Conservation (phyloP, 106 monocot genomes). For the Acorus calamus region DNA sequence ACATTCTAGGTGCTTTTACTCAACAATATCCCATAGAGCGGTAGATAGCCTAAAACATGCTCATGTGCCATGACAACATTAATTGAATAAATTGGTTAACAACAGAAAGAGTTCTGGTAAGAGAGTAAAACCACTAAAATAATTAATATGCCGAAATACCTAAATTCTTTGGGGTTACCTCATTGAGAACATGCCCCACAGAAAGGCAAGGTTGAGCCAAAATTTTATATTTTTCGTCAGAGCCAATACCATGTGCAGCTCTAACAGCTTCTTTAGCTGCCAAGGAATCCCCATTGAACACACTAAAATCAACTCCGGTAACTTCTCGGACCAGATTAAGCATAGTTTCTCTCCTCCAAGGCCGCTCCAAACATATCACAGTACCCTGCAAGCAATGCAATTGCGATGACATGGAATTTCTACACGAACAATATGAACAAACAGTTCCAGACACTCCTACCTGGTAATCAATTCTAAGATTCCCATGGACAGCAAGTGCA, state of each 20-base stretch:
- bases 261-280: slow-evolving; percentile 61
- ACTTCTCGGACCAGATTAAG: slow-evolving; percentile 90
- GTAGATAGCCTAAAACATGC: too few species aligned
- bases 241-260: slow-evolving; percentile 19
- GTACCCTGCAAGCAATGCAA: slow-evolving; percentile 39
- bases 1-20: too few species aligned
- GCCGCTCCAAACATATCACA: slow-evolving; percentile 64
- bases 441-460: slow-evolving; percentile 12
- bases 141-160: too few species aligned
- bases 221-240: slow-evolving; percentile 27
- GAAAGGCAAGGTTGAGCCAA: slow-evolving; percentile 44
- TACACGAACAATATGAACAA: neutral
- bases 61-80: too few species aligned
- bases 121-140: too few species aligned
- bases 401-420: neutral
- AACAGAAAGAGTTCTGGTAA: too few species aligned
- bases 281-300: slow-evolving; percentile 44
- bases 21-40: too few species aligned
- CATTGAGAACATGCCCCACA: slow-evolving; percentile 84
- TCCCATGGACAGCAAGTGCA: slow-evolving; percentile 59
- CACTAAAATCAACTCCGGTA: slow-evolving; percentile 65
- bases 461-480: slow-evolving; percentile 79
- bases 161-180: slow-evolving; percentile 27
- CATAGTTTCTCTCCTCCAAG: slow-evolving; percentile 96
- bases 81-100: too few species aligned